phyloP scores from a whole-genome alignment of 2,329 filamentous ascomycete species.

The Fusarium longipes region DNA sequence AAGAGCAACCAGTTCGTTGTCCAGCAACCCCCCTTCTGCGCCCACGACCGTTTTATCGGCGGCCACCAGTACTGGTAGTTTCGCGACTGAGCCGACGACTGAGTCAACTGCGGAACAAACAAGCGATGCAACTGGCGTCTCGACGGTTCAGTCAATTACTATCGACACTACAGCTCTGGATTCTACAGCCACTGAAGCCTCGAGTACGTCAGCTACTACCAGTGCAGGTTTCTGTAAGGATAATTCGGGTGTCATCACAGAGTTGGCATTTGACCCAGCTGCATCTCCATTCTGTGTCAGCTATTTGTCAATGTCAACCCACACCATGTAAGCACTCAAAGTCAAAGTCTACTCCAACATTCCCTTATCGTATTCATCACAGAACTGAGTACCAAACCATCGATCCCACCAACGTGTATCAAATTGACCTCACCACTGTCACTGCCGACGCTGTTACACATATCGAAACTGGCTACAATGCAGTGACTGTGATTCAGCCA shows the following conservation, averaged over 20 bases:
- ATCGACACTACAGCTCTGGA: no score
- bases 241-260: not conserved
- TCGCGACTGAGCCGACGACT: not conserved
- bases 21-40: not conserved
- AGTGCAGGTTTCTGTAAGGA: not conserved
- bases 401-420: not conserved
- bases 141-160: not conserved
- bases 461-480: not conserved
- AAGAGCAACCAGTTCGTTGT: not conserved
- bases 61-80: no score
- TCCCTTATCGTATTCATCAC: accelerated
- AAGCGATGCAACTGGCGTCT: not conserved
- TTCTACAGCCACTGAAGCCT: not conserved
- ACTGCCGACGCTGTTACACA: not conserved
- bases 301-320: not conserved
- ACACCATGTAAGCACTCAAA: not conserved
- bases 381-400: not conserved
- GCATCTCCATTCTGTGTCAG: not conserved
- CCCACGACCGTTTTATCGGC: not conserved
- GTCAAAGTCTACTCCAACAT: accelerated
- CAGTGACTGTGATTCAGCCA: not conserved
- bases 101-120: not conserved
- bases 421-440: not conserved
- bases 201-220: not conserved
- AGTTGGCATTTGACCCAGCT: not conserved